Evolutionary conservation across 2,329 filamentous ascomycete species (phyloP).

Genomic region (Exophiala calicioides): DNA sequence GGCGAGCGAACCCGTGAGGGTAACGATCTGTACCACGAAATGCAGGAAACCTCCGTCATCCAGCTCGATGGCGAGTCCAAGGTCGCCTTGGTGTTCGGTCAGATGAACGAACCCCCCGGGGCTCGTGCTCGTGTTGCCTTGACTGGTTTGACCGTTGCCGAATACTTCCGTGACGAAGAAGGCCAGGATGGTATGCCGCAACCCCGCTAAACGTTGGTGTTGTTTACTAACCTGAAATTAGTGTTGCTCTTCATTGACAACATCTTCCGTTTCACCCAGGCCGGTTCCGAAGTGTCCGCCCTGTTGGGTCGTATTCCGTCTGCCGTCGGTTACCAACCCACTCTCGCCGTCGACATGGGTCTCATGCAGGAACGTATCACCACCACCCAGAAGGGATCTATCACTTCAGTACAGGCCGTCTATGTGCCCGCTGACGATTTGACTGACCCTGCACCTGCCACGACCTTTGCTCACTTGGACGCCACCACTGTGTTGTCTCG

Average conservation of each 20-base stretch:
- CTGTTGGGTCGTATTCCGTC: slow-evolving; percentile 99
- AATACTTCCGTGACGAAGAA: slow-evolving; percentile 78
- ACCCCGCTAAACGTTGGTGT: neutral
- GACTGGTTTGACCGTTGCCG: slow-evolving; percentile 69
- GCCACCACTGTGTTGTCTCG: slow-evolving; percentile 99
- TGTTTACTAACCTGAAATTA: slow-evolving; percentile 40
- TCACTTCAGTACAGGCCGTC: slow-evolving; percentile 99
- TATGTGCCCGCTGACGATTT: slow-evolving; percentile 99
- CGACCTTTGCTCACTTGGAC: slow-evolving; percentile 99
- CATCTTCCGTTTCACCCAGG: slow-evolving; percentile 99
- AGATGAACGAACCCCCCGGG: slow-evolving; percentile 99
- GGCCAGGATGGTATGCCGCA: slow-evolving; percentile 74
- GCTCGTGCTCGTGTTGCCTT: slow-evolving; percentile 99
- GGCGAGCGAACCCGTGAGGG: slow-evolving; percentile 99
- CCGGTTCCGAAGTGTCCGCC: slow-evolving; percentile 99
- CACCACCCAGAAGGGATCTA: slow-evolving; percentile 98
- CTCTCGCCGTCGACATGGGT: slow-evolving; percentile 98
- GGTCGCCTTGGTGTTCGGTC: slow-evolving; percentile 98
- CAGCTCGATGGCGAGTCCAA: slow-evolving; percentile 99
- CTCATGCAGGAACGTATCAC: slow-evolving; percentile 99
- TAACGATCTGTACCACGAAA: slow-evolving; percentile 99
- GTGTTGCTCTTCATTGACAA: slow-evolving; percentile 99
- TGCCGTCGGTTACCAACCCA: slow-evolving; percentile 99
- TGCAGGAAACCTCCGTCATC: slow-evolving; percentile 99
- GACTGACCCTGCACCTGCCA: slow-evolving; percentile 98